Evolutionary conservation across 371 early-diverging fungal genomes (phyloP).

Genomic region (Fennellomyces sp.): DNA sequence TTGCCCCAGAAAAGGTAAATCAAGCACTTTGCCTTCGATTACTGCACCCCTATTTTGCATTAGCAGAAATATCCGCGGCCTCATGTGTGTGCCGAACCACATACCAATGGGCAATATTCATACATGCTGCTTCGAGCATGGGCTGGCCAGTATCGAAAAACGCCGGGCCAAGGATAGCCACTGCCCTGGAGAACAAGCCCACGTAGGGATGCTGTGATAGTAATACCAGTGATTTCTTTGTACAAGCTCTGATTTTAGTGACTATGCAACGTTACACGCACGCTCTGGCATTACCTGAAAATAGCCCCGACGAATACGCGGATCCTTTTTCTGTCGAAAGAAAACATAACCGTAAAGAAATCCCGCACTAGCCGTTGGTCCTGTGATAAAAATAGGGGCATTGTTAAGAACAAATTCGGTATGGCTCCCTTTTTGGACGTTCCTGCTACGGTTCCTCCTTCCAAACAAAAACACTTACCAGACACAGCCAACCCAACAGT

Average conservation of each 20-base stretch:
- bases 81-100: not conserved
- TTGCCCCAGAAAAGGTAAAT: conserved; percentile 79
- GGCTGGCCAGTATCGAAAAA: conserved; percentile 80
- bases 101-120: conserved; percentile 83
- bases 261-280: not conserved
- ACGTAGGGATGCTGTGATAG: conserved; percentile 88
- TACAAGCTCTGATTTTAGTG: not conserved
- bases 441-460: too few species aligned
- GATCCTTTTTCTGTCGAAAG: conserved; percentile 91
- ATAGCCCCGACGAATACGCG: conserved; percentile 85
- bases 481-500: conserved; percentile 61
- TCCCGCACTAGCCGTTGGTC: conserved; percentile 71
- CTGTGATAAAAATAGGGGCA: conserved; percentile 23
- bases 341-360: conserved; percentile 92
- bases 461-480: conserved; percentile 41
- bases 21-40: conserved; percentile 37
- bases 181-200: conserved; percentile 82
- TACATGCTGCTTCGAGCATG: conserved; percentile 82
- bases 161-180: conserved; percentile 76
- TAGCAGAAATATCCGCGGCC: not conserved
- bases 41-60: conserved; percentile 26
- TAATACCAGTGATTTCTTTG: conserved; percentile 88
- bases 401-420: conserved; percentile 3
- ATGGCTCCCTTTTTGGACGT: conserved; percentile 1
- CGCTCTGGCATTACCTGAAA: conserved; percentile 65